These are phyloP conservation scores for Cynara cardunculus DNA, from an alignment of 129 eudicot genomes.

Conservation along the genomic window DNA sequence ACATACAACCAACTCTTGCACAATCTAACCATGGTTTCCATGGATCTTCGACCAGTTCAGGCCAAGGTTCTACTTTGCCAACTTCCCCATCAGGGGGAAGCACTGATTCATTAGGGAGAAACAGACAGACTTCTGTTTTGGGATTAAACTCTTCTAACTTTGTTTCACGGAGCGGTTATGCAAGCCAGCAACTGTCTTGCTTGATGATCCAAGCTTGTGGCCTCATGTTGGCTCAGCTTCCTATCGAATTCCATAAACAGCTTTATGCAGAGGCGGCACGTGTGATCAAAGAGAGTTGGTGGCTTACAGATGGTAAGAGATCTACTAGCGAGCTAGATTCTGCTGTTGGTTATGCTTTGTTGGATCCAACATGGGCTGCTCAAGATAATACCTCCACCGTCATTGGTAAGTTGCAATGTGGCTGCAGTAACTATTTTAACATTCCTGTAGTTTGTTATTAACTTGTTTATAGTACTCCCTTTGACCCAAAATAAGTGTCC, in stretches of 20 bases:
- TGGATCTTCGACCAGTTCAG: constrained; percentile 49
- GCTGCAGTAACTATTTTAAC: background rate
- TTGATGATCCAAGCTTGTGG: constrained; percentile 98
- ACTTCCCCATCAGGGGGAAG: constrained; percentile 99
- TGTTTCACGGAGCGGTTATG: constrained; percentile 87
- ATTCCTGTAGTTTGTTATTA: background rate
- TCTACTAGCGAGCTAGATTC: constrained; percentile 75
- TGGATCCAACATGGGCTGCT: constrained; percentile 99
- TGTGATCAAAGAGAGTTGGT: constrained; percentile 92
- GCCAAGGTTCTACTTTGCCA: constrained; percentile 76
- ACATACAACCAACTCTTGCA: constrained; percentile 88
- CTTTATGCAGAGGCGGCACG: constrained; percentile 86
- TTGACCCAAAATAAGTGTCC: background rate
- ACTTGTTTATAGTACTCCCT: background rate
- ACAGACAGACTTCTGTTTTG: constrained; percentile 52
- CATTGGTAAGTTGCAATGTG: constrained; percentile 46
- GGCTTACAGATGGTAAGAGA: constrained; percentile 82
- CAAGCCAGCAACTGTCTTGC: constrained; percentile 92
- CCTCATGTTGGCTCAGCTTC: constrained; percentile 90
- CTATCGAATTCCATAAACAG: constrained; percentile 82
- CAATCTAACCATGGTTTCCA: constrained; percentile 79
- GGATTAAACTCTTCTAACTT: constrained; percentile 58
- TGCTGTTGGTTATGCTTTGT: constrained; percentile 89
- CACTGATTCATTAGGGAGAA: constrained; percentile 79
- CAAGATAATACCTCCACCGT: constrained; percentile 98